Base-by-base conservation (phyloP, 2,329 filamentous ascomycete species). In the Apiospora koreana region DNA sequence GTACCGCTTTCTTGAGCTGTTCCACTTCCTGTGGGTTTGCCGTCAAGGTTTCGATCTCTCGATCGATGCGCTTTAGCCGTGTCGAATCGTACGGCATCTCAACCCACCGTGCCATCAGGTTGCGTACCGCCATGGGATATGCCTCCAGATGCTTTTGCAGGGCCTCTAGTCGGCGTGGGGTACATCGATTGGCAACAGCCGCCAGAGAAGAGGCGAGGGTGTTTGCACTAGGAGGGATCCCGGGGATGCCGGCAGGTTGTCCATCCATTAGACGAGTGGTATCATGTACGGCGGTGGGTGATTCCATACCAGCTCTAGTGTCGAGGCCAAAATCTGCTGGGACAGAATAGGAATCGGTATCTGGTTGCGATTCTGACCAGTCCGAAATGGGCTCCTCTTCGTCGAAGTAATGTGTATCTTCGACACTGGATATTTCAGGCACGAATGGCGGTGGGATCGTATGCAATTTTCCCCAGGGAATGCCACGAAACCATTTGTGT, bases 371-470 rank as follows among this genome's bases (percentile, higher is more conserved):
- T 38, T 86, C 84, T 2, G 87, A 85, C 84, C 86, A 85, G 75
- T 92, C 90, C 43, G 88, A 89, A 68, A 95, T 89, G 38, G 91
- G 86, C 50, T 93, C 90, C 73, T 94, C 93, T 67, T 94, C 92
- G 71, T 97, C 93, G 77, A 98, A 98, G 79, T 97, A 98, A 76
- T 92, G 93, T 0, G 94, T 96, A 77, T 95, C 93, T 68, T 93
- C 91, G 73, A 86, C 83, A 41, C 85, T 84, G 48, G 85, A 85
- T 31, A 98, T 90, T 12, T 89, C 86, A 0, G 95, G 95, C 0
- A 97, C 84, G 76, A 97, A 95, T 0, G 95, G 95, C 0, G 95
- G 95, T 10, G 84, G 84, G 69, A 89, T 87, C 43, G 87, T 81
- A 76, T 96, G 92, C 21, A 97, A 81, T 0, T 87, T 88, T 18